Conservation (phyloP, 2,329 filamentous ascomycete genomes). For the Aspergillus cejpii region DNA sequence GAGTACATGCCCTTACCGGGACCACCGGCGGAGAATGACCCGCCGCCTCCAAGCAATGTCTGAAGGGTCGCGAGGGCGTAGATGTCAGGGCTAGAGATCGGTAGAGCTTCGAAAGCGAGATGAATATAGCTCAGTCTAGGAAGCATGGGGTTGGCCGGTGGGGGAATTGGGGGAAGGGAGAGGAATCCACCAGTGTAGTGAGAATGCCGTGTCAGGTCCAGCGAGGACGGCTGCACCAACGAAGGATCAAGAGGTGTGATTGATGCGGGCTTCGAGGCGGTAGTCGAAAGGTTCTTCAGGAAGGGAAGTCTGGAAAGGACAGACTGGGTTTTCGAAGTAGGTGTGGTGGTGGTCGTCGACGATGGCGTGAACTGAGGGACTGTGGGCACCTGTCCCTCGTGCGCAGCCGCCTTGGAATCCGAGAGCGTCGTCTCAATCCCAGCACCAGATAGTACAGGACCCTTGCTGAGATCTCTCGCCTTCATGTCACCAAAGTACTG, state of each 20-base stretch:
- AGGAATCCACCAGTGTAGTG: slow-evolving; percentile 94
- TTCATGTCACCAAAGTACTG: slow-evolving; percentile 91
- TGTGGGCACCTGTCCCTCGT: slow-evolving; percentile 31
- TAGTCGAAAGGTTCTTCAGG: slow-evolving; percentile 79
- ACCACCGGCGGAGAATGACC: slow-evolving; percentile 92
- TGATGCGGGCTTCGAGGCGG: slow-evolving; percentile 55
- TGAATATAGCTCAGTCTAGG: slow-evolving; percentile 87
- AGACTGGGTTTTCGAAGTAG: slow-evolving; percentile 46
- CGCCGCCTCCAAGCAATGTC: slow-evolving; percentile 89
- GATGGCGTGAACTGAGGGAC: slow-evolving; percentile 39
- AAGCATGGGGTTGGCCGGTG: slow-evolving; percentile 67
- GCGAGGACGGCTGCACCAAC: slow-evolving; percentile 38
- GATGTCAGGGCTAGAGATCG: slow-evolving; percentile 84
- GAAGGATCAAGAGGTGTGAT: slow-evolving; percentile 49
- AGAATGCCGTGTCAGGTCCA: slow-evolving; percentile 59
- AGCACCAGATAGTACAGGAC: slow-evolving; percentile 47
- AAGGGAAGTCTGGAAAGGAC: slow-evolving; percentile 82
- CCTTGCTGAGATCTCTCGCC: slow-evolving; percentile 45
- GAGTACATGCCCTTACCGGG: slow-evolving; percentile 99
- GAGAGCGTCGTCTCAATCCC: slow-evolving; percentile 52
- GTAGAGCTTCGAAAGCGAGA: slow-evolving; percentile 89
- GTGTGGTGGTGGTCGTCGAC: slow-evolving; percentile 31
- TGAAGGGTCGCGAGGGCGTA: slow-evolving; percentile 94
- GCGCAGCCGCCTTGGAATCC: slow-evolving; percentile 21
- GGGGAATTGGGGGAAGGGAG: slow-evolving; percentile 71